Conservation (phyloP, 805 yeast genomes). For the Peterozyma toletana region DNA sequence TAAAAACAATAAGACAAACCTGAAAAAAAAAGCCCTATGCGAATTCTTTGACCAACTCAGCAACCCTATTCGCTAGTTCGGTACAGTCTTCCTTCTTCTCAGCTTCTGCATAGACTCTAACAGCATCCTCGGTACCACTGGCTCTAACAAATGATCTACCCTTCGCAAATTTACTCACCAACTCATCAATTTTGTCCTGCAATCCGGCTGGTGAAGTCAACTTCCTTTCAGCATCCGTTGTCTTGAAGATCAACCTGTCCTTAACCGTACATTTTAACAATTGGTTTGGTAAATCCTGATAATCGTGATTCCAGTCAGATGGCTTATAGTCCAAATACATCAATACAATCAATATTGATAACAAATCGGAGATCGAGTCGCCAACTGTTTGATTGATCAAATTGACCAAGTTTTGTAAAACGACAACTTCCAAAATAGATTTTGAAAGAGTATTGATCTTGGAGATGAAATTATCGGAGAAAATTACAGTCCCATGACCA, state of each 20-base stretch:
- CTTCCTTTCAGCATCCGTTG: slow-evolving; percentile 87
- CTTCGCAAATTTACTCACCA: slow-evolving; percentile 43
- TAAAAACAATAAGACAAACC: too few species aligned
- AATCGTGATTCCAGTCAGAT: slow-evolving; percentile 65
- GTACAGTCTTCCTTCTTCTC: slow-evolving; percentile 40
- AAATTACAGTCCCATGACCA: slow-evolving; percentile 97
- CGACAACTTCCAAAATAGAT: slow-evolving; percentile 39
- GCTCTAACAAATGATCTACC: slow-evolving; percentile 95
- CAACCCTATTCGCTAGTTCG: slow-evolving; percentile 33
- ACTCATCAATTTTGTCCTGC: slow-evolving; percentile 63
- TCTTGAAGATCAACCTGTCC: slow-evolving; percentile 71
- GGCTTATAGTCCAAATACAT: slow-evolving; percentile 53
- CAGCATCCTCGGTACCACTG: slow-evolving; percentile 97
- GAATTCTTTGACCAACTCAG: slow-evolving; percentile 23
- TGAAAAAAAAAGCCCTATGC: too few species aligned
- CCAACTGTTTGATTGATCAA: slow-evolving; percentile 97
- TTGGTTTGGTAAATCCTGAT: slow-evolving; percentile 81
- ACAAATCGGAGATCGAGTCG: slow-evolving; percentile 90
- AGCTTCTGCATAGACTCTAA: slow-evolving; percentile 92
- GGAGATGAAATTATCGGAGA: slow-evolving; percentile 46
- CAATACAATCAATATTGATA: slow-evolving; percentile 66
- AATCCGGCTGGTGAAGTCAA: slow-evolving; percentile 71
- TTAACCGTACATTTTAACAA: slow-evolving; percentile 76
- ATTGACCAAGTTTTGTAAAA: slow-evolving; percentile 54
- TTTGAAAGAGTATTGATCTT: slow-evolving; percentile 28